These are phyloP conservation scores for Aspergillus ibericus DNA, from an alignment of 2,329 filamentous ascomycete species.

Conservation along the genomic window DNA sequence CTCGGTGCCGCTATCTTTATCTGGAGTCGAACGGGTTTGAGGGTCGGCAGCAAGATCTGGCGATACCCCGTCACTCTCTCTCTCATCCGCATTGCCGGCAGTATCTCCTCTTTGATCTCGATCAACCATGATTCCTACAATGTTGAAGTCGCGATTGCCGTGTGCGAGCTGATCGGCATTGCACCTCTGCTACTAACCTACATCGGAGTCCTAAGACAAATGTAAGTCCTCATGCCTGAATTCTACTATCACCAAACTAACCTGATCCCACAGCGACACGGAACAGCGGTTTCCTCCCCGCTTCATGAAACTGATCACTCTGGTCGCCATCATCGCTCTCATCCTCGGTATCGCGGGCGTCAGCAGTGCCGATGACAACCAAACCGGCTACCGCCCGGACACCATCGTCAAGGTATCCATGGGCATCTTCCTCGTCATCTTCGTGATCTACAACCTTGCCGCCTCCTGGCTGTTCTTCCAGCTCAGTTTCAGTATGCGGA, in stretches of 20 bases:
- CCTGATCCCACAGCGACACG: slow-evolving; percentile 6
- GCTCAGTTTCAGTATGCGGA: slow-evolving; percentile 8
- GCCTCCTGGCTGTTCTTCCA: slow-evolving; percentile 16
- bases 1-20: slow-evolving; percentile 27
- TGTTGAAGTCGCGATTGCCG: slow-evolving; percentile 21
- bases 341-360: slow-evolving; percentile 28
- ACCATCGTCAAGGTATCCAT: slow-evolving; percentile 23
- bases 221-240: slow-evolving; percentile 22
- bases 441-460: slow-evolving; percentile 18
- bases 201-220: slow-evolving; percentile 28
- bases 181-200: slow-evolving; percentile 30
- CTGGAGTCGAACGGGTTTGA: slow-evolving; percentile 29
- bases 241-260: neutral
- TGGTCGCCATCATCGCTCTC: slow-evolving; percentile 22
- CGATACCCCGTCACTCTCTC: slow-evolving; percentile 29
- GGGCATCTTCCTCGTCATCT: slow-evolving; percentile 26
- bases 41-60: slow-evolving; percentile 29
- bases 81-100: slow-evolving; percentile 31
- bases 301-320: slow-evolving; percentile 5
- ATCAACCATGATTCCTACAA: slow-evolving; percentile 22
- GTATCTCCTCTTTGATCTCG: slow-evolving; percentile 24
- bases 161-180: slow-evolving; percentile 33
- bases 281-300: slow-evolving; percentile 19
- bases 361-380: slow-evolving; percentile 8
- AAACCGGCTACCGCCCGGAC: slow-evolving; percentile 6